Base-by-base conservation (phyloP, 352 stramenopile genomes). In the Globisporangium okanoganense region DNA sequence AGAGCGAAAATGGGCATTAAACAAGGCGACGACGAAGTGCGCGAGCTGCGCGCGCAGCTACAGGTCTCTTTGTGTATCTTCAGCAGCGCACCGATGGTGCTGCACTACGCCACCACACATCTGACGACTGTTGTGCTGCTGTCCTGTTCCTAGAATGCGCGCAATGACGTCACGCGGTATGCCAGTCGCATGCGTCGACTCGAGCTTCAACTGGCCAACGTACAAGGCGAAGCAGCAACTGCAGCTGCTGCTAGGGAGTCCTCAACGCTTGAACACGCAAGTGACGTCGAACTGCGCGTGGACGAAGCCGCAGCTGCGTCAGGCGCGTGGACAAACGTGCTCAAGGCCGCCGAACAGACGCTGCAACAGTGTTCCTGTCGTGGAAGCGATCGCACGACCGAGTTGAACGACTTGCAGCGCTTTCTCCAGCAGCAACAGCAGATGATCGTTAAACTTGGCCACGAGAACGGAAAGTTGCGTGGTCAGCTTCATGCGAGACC, bases 81-180 rank as follows among this genome's bases (percentile, higher is more conserved):
- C 18, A 5, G 5, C 18, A 20, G 20, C 51, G 0, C 24, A 5
- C 36, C 43, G 18, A 27, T n/a, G 27, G 0, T 18, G 3, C 9
- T 33, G 38, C 18, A 22, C 14, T 36, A 0, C 12, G 6, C 13
- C 2, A 52, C 31, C 22, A 56, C 31, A 12, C 25, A 16, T 33
- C 22, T 61, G 20, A 61, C n/a, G 31, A 13, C 13, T 13, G 8
- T 5, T 45, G 13, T 29, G 24, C 7, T 31, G 18, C 9, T 62
- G 20, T 8, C 24, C 2, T 18, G 12, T n/a, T 4, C 31, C 35
- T 24, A 77, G 70, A 64, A 53, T 20, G 63, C 64, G 1, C 64
- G 52, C 48, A 67, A 74, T 27, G 67, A 75, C 35, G 56, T 67
- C 52, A 72, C 56, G 25, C 55, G 60, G 13, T 72, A 66, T 38